Evolutionary conservation across 2,329 filamentous ascomycete species (phyloP), one percentile per base, ranked within the genome.

Genomic region (Apiospora arundinis): DNA sequence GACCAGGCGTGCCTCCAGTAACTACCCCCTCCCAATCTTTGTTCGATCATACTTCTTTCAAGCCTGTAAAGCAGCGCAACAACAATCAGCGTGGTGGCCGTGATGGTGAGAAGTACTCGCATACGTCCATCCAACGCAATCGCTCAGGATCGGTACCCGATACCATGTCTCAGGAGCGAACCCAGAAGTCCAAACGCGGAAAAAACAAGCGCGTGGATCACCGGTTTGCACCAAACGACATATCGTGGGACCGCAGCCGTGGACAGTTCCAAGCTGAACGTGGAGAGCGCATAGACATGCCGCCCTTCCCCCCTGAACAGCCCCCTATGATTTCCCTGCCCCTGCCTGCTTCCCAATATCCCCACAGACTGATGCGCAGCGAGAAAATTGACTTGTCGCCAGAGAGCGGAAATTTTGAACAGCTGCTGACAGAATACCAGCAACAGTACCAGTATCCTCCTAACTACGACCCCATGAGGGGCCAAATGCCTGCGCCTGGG

Each of bases 401-500:
- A 72, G 89, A 91, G 78, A 91, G 85, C 79, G 89, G 90, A 78
- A 87, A 91, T 75, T 94, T 92, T 87, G 92, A 95, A 81, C 87
- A 89, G 75, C 87, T 88, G 89, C 92, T 95, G 86, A 94, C 90
- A 78, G 83, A 87, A 77, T 37, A 44, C n/a, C 89, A 88, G 83
- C 84, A 88, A 80, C 92, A 95, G 91, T 87, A 84, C 74, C 56
- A 21, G 11, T 91, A 87, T 70, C 92, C 86, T 74, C 82, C 82
- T 45, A 8, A n/a, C 25, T 83, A 82, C 75, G 84, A 84, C 78
- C 81, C 71, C 86, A 85, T 80, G 85, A 63, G 56, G 56, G 90
- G 75, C 76, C 83, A 84, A 68, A 74, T 78, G 71, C 74, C 72
- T 12, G 74, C 86, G 80, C 79, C 76, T 74, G 74, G 72, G 60